phyloP scores from a whole-genome alignment of 2,329 filamentous ascomycete species.

The Tolypocladium tundrense region DNA sequence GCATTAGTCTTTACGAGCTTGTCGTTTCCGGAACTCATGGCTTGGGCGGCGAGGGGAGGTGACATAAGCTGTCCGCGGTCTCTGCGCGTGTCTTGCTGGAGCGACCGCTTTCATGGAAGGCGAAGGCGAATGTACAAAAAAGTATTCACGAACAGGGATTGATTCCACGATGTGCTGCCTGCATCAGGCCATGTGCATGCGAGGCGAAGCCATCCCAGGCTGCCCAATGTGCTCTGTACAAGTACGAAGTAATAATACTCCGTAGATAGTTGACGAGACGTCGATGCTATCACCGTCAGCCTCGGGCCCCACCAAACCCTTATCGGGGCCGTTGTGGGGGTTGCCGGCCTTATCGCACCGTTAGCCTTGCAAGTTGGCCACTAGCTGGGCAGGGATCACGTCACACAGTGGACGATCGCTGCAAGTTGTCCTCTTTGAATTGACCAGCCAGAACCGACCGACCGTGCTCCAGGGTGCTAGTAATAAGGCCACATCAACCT shows the following conservation, averaged over 20 bases:
- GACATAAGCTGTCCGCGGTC: not conserved
- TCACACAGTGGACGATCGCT: slow-evolving; percentile 7
- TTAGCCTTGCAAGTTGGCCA: slow-evolving; percentile 6
- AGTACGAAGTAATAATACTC: no score
- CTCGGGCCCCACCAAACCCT: slow-evolving; percentile 1
- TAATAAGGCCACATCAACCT: slow-evolving; percentile 27
- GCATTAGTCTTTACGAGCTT: slow-evolving; percentile 10
- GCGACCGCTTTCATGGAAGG: not conserved
- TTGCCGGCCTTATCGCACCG: slow-evolving; percentile 4
- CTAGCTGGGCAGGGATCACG: not conserved
- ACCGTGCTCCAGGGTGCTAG: slow-evolving; percentile 2
- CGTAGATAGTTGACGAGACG: no score
- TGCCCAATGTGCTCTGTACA: not conserved
- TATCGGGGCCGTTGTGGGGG: slow-evolving; percentile 1
- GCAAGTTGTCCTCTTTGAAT: slow-evolving; percentile 26
- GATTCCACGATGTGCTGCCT: not conserved
- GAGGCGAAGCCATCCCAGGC: not conserved
- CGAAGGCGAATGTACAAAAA: slow-evolving; percentile 1
- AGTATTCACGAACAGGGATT: not conserved
- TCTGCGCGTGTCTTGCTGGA: not conserved
- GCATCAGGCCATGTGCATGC: not conserved
- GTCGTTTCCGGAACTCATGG: not conserved
- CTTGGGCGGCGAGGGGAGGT: not conserved
- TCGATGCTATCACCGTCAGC: not conserved
- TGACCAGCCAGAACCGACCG: slow-evolving; percentile 1